A percentile compares a stretch with the other conserved stretches of the same genome.
Evolutionary conservation across 805 yeast species (phyloP).

Genomic region (Metschnikowia cerradonensis): DNA sequence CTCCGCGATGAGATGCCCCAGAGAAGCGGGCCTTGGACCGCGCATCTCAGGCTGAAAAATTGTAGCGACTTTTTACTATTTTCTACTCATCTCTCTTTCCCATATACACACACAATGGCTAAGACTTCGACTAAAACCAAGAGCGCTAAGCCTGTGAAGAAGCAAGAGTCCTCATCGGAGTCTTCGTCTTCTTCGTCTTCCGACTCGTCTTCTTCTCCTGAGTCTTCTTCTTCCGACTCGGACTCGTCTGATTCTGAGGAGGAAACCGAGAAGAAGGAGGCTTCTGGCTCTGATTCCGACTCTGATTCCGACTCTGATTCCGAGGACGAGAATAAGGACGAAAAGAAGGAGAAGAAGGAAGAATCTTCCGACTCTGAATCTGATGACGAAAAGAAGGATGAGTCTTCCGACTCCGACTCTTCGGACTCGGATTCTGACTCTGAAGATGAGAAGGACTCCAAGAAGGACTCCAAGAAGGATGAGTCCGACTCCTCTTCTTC

Average conservation of each 20-base stretch:
- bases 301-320: background rate
- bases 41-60: slow-evolving; percentile 2
- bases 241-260: slow-evolving; percentile 18
- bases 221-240: slow-evolving; percentile 17
- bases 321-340: background rate
- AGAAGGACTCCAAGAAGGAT: slow-evolving; percentile 9
- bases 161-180: slow-evolving; percentile 4
- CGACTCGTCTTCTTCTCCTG: slow-evolving; percentile 15
- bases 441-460: slow-evolving; percentile 9
- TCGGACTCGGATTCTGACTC: slow-evolving; percentile 10
- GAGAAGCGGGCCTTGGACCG: background rate
- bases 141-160: slow-evolving; percentile 8
- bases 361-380: background rate
- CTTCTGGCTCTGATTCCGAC: background rate
- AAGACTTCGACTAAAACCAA: slow-evolving; percentile 30
- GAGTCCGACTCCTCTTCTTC: slow-evolving; percentile 8
- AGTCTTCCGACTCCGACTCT: background rate
- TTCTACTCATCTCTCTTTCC: background rate
- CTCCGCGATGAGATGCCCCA: slow-evolving; percentile 6
- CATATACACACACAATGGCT: slow-evolving; percentile 29
- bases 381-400: background rate
- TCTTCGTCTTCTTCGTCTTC: slow-evolving; percentile 15
- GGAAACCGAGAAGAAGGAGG: slow-evolving; percentile 11
- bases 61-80: slow-evolving; percentile 1
- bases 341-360: background rate